Conservation (phyloP, 805 yeast genomes). For the Saturnispora sanitii region DNA sequence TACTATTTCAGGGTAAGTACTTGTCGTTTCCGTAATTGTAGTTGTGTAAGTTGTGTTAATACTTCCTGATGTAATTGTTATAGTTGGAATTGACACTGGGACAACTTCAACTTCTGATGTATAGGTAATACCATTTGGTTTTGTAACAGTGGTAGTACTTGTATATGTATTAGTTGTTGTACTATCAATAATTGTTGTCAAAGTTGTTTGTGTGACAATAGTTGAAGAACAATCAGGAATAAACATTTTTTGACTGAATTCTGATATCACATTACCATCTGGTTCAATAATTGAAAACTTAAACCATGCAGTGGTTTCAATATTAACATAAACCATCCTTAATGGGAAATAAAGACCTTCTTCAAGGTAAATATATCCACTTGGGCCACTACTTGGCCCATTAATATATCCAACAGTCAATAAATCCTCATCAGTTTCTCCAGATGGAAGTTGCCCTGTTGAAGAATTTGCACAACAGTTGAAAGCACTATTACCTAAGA, state of each 20-base stretch:
- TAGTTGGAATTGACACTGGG: background rate
- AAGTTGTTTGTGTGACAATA: background rate
- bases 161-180: background rate
- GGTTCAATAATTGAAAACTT: background rate
- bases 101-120: background rate
- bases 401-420: background rate
- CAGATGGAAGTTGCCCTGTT: conserved; percentile 1
- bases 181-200: background rate
- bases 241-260: background rate
- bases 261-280: background rate
- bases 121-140: background rate
- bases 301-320: background rate
- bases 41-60: background rate
- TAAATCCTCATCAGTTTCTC: background rate
- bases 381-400: background rate
- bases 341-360: conserved; percentile 7
- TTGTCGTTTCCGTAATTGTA: background rate
- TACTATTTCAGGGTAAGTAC: background rate
- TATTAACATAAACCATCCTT: conserved; percentile 7
- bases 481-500: conserved; percentile 24
- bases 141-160: too few relatives aligned
- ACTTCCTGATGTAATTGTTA: background rate
- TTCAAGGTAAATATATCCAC: conserved; percentile 1
- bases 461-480: conserved; percentile 22
- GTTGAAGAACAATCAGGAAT: background rate